Base-by-base conservation (phyloP, 2,329 filamentous ascomycete species). In the Clonostachys sp. region DNA sequence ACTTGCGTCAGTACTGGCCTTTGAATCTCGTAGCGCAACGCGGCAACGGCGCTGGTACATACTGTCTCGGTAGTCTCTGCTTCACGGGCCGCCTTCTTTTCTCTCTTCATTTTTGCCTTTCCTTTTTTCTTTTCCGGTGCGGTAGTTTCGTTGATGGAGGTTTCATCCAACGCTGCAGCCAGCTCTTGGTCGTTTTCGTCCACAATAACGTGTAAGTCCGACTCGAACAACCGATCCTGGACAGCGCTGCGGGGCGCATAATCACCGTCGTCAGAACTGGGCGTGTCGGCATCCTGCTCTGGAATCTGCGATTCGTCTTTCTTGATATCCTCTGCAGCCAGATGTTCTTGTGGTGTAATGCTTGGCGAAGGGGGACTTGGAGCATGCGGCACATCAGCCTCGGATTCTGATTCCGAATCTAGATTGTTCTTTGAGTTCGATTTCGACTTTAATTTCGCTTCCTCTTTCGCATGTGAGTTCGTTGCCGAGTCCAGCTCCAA, bases 21-120 rank as follows among this genome's bases (percentile, higher is more conserved):
- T 43, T 40, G 48, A 35, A 50, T 41, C 40, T 45, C 10, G 17
- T 34, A 13, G 39, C 18, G 44, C 40, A n/a, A 12, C 10, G 33
- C 16, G 10, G 13, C 36, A 5, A 36, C 34, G 8, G 39, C 43
- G 8, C 24, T 34, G 43, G 18, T 45, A 49, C 41, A 12, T 40
- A 14, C 16, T 30, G 14, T 14, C 13, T 18, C 20, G 16, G 20
- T 30, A 42, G 20, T 13, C 7, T 42, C 12, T 17, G 41, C 17
- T 39, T n/a, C 36, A 18, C 14, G 14, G 39, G 73, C 67, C 34
- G 68, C 68, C 57, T 69, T 75, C 56, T 72, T 75, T 54, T 74
- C 71, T 40, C 73, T 65, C 56, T 77, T 77, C 14, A 73, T 65
- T 50, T 76, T 77, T 12, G 73, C 73, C 53, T 77, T 80, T 34